Base-by-base conservation (phyloP, 164 flowering plant genomes). In the Euptelea pleiosperma region DNA sequence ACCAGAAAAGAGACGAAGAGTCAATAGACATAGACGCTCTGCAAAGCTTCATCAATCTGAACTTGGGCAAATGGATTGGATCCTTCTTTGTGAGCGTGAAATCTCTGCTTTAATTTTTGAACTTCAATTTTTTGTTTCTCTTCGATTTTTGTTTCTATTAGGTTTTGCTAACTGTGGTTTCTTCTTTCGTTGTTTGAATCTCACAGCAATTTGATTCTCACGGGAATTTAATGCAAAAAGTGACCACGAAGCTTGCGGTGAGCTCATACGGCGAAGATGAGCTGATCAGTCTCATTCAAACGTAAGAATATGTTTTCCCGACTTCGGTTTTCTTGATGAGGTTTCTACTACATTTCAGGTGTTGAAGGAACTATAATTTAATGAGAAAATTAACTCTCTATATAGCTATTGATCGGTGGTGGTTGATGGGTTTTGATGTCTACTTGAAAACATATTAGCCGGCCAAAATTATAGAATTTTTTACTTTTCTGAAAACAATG, bases 201-300 rank as follows among this genome's bases (percentile, higher is more conserved):
- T 55, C 53, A 64, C 77, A 89, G 96, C 97, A 93, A 87, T 87
- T 86, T 73, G 97, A 93, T 79, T 56, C 75, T 21, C 29, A 67
- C 21, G 97, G 96, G 55, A 83, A 80, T 43, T 63, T 86, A 69
- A 36, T 82, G 82, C 86, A 93, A 41, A 77, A 76, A 51, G 75
- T 93, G 51, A 73, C 45, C 9, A 93, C 97, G 4, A 84, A 64
- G 81, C 88, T 93, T 39, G 55, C 89, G 1, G 91, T 42, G 11
- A 73, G 89, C 62, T 84, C 96, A 3, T 89, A 89, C 69, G 98
- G 98, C n/a, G 96, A 93, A 70, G 81, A 73, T 76, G 94, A 89
- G 62, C 90, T 89, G 52, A 75, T 78, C 46, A 89, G 97, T 74
- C 84, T 92, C 28, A 82, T 89, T 57, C 98, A 92, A 73, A 82